Base-by-base conservation (phyloP, 2,329 filamentous ascomycete species). In the Coleophoma eucalyptorum region DNA sequence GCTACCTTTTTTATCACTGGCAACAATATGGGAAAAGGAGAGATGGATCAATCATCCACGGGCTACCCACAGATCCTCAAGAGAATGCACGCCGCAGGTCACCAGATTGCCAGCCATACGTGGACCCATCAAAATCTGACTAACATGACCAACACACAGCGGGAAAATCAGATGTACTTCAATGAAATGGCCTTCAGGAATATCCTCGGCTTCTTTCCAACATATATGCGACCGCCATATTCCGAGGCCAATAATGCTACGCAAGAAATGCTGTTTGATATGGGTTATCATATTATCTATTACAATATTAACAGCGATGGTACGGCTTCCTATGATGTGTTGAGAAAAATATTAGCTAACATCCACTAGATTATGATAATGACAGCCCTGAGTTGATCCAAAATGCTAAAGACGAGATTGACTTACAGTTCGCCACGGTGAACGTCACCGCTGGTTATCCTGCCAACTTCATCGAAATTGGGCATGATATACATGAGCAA, bases 1-100 rank as follows among this genome's bases (percentile, higher is more conserved):
- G 84, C 81, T 0, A 87, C 84, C 1, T 88, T 88, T 64, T 87
- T 87, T 65, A 73, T 87, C 54, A 80, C 75, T 3, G 78, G 78
- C 7, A 79, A 74, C 66, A 81, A 80, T 65, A 69, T 77, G 59
- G 80, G 60, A 46, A 61, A 61, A 31, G 57, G 57, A 19, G 35
- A 52, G 8, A 62, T 62, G 7, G 56, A 61, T 21, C 52, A 38
- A 40, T 78, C 19, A 10, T 81, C 58, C 68, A 73, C 51, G 63
- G 71, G 12, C 55, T 76, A 75, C 58, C 63, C 65, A 7, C 65
- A 67, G 10, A 75, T 78, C 15, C 77, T 84, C 51, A 54, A 50
- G 50, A 51, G 59, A 13, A 60, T 61, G 53, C 44, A 55, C 33
- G 50, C 52, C 5, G 56, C 56, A 37, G 58, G 78, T 18, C 81